These are phyloP conservation scores for Escallonia rubra DNA, from an alignment of 129 eudicot species.

Conservation along the genomic window DNA sequence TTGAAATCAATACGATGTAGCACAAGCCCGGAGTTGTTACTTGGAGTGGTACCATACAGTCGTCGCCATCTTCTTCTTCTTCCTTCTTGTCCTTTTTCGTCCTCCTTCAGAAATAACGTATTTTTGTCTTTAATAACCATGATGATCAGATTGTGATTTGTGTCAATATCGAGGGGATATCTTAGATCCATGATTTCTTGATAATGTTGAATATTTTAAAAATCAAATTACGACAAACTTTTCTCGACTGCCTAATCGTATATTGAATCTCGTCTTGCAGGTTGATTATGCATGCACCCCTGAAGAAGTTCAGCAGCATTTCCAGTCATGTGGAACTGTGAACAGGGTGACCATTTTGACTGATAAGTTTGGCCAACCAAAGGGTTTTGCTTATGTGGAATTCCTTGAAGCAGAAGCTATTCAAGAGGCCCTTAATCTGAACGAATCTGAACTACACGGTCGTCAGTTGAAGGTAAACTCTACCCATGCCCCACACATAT, in stretches of 20 bases:
- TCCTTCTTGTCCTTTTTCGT: no score
- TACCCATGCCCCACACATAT: no score
- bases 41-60: no score
- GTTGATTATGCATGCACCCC: conserved; percentile 99
- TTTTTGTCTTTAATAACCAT: no score
- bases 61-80: no score
- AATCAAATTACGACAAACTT: background rate
- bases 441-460: conserved; percentile 96
- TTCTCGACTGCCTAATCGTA: background rate
- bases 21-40: no score
- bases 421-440: conserved; percentile 82
- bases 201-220: no score
- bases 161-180: no score
- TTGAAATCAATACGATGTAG: no score
- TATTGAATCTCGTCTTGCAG: conserved; percentile 30
- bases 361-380: conserved; percentile 97
- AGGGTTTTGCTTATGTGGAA: conserved; percentile 97
- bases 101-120: no score
- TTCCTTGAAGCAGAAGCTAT: conserved; percentile 85
- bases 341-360: conserved; percentile 89
- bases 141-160: no score
- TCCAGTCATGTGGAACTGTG: conserved; percentile 90
- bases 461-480: conserved; percentile 80
- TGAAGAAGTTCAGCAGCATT: conserved; percentile 99
- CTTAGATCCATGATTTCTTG: background rate